These are phyloP conservation scores for Cenchrus americanus DNA, from an alignment of 176 grass and related monocot species.

Conservation along the genomic window DNA sequence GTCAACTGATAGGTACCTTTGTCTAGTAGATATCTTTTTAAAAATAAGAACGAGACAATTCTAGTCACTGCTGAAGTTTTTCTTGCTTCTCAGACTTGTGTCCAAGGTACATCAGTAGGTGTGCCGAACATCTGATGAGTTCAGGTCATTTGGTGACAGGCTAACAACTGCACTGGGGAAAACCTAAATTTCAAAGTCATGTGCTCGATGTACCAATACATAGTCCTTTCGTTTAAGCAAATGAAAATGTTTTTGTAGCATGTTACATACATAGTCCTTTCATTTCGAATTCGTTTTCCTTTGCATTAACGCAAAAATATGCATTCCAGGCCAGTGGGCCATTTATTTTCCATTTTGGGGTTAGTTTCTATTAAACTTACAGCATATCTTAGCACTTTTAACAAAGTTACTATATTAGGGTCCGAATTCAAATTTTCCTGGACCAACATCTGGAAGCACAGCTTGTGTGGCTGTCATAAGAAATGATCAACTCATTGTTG, in stretches of 20 bases:
- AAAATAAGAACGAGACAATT: slow-evolving; percentile 1
- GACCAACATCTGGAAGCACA: slow-evolving; percentile 89
- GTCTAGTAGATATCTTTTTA: not conserved
- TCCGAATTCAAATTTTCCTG: slow-evolving; percentile 73
- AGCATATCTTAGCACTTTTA: slow-evolving; percentile 21
- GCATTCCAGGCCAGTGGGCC: not conserved
- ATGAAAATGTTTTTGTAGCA: not conserved
- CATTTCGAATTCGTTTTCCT: slow-evolving; percentile 1
- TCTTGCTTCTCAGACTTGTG: slow-evolving; percentile 22
- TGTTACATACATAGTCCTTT: not conserved
- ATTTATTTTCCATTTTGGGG: not conserved
- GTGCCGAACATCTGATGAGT: not conserved
- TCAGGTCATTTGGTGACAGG: not conserved
- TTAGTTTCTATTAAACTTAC: slow-evolving; percentile 25
- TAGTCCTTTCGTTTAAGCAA: not conserved
- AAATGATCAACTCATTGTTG: slow-evolving; percentile 85
- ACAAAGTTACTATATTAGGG: slow-evolving; percentile 59
- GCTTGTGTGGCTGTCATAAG: slow-evolving; percentile 94
- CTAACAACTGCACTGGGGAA: not conserved
- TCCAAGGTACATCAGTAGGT: not conserved
- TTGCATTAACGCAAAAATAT: not conserved
- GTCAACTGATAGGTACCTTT: not conserved
- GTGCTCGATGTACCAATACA: not conserved
- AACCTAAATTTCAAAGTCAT: not conserved
- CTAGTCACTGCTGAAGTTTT: slow-evolving; percentile 14